These are phyloP conservation scores for Lupinus albus DNA, from an alignment of 306 rosid genomes.

Conservation along the genomic window DNA sequence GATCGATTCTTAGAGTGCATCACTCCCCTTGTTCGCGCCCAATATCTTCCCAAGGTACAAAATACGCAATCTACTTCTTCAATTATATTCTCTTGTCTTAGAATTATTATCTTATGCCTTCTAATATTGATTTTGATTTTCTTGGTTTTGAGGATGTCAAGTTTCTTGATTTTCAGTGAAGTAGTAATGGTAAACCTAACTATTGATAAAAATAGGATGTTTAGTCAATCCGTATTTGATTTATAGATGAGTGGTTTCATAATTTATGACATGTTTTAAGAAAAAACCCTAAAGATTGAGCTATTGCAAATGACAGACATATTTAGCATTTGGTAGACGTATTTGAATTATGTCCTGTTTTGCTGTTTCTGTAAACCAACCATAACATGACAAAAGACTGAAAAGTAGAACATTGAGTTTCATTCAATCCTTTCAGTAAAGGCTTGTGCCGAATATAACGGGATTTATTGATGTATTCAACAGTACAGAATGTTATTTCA, in stretches of 20 bases:
- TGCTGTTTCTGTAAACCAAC: too few species aligned
- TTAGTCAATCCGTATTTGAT: slow-evolving; percentile 13
- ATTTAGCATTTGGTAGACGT: too few species aligned
- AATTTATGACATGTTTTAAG: not conserved
- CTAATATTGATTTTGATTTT: not conserved
- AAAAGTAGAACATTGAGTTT: too few species aligned
- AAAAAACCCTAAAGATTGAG: slow-evolving; percentile 20
- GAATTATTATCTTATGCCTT: not conserved
- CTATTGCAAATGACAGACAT: not conserved
- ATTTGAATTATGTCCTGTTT: too few species aligned
- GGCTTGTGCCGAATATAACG: too few species aligned
- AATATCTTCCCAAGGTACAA: slow-evolving; percentile 62
- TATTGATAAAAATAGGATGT: slow-evolving; percentile 24
- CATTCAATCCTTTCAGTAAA: too few species aligned
- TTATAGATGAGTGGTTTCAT: slow-evolving; percentile 19
- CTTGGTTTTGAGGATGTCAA: not conserved
- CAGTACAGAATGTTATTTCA: too few species aligned
- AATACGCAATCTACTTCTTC: not conserved
- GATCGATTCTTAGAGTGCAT: slow-evolving; percentile 77
- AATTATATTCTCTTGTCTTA: not conserved
- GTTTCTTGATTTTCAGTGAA: slow-evolving; percentile 29
- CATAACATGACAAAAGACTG: too few species aligned
- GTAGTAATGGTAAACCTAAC: slow-evolving; percentile 22
- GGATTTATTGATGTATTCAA: too few species aligned
- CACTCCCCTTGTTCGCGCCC: slow-evolving; percentile 70